Conservation (phyloP, 352 stramenopile species). For the Pythium phragmiticola region DNA sequence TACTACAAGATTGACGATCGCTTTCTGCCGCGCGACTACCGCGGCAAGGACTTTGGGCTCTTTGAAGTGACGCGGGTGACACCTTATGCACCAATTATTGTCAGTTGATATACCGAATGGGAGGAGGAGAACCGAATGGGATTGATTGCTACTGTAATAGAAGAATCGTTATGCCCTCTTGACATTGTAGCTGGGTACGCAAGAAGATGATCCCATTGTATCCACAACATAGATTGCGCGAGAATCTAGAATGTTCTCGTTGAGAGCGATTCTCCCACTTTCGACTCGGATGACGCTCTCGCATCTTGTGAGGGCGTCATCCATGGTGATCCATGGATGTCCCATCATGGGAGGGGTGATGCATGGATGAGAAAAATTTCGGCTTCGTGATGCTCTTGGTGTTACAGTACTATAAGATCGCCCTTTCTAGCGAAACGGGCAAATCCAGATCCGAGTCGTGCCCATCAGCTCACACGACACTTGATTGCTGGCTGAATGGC, state of each 20-base stretch:
- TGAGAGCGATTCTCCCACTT: slow-evolving; percentile 1
- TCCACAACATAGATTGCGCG: not conserved
- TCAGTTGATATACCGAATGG: not conserved
- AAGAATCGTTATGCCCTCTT: not conserved
- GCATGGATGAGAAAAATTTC: too few relatives aligned
- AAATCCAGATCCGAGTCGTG: too few relatives aligned
- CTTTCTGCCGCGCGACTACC: slow-evolving; percentile 49
- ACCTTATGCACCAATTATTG: slow-evolving; percentile 11
- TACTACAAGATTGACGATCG: slow-evolving; percentile 83
- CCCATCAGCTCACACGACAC: not conserved
- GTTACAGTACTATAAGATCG: too few relatives aligned
- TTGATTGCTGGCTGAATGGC: slow-evolving; percentile 13
- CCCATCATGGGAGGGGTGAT: too few relatives aligned
- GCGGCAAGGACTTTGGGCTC: slow-evolving; percentile 77
- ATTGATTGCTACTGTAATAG: not conserved
- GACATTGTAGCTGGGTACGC: not conserved
- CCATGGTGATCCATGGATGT: too few relatives aligned
- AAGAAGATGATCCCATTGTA: not conserved
- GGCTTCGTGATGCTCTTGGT: too few relatives aligned
- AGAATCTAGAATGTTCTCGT: slow-evolving; percentile 1
- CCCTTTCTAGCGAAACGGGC: too few relatives aligned
- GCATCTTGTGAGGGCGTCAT: too few relatives aligned
- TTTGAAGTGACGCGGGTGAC: slow-evolving; percentile 60
- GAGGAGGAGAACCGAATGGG: not conserved
- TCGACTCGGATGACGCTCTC: not conserved